These are phyloP conservation scores for Neurospora africana DNA, from an alignment of 495 filamentous ascomycete species.

Conservation along the genomic window DNA sequence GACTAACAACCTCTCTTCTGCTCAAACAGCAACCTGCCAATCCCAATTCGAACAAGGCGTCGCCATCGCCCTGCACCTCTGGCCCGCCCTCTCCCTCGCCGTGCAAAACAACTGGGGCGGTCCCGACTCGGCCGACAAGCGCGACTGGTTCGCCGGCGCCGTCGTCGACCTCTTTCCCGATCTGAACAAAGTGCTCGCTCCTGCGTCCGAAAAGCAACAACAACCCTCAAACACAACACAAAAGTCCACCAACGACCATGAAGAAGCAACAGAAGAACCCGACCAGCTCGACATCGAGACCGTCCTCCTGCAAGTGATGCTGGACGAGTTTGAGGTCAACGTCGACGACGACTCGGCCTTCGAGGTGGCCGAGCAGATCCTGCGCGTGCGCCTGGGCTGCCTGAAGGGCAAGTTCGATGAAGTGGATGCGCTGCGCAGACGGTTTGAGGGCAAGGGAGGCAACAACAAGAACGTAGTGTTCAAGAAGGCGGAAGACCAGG, in stretches of 20 bases:
- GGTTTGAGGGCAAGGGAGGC: constrained; percentile 42
- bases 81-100: constrained; percentile 78
- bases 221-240: neutral
- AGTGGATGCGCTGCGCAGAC: constrained; percentile 57
- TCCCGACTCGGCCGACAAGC: constrained; percentile 71
- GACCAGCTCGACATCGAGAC: constrained; percentile 77
- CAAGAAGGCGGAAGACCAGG: constrained; percentile 47
- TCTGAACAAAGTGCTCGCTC: constrained; percentile 32
- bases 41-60: constrained; percentile 70
- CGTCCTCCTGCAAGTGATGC: constrained; percentile 77
- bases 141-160: constrained; percentile 90
- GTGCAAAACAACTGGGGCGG: constrained; percentile 86
- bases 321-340: constrained; percentile 86
- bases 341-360: constrained; percentile 81
- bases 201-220: constrained; percentile 6
- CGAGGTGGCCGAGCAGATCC: constrained; percentile 60
- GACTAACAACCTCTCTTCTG: constrained; percentile 9
- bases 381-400: constrained; percentile 53
- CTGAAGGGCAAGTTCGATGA: constrained; percentile 52
- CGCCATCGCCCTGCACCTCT: constrained; percentile 66
- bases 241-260: neutral
- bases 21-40: constrained; percentile 53
- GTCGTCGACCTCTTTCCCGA: constrained; percentile 70
- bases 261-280: constrained; percentile 40
- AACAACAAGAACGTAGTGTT: constrained; percentile 47